Percentiles rank a stretch among this genome's conserved stretches.
Evolutionary conservation across 2,329 filamentous ascomycete genomes (phyloP).

Genomic region (Pestalotiopsis sp.): DNA sequence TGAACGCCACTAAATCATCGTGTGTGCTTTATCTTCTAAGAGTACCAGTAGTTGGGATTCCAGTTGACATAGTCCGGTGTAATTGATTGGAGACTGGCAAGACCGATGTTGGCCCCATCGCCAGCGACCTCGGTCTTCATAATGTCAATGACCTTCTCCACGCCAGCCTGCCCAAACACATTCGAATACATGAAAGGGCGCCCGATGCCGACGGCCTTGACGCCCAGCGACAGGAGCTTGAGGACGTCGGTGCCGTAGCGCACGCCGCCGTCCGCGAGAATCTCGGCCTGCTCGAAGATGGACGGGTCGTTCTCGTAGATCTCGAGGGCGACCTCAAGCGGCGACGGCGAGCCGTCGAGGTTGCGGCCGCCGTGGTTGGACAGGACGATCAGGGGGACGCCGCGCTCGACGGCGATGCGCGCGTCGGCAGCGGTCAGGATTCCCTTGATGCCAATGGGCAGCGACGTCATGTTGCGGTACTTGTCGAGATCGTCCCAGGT

Average conservation of each 20-base stretch:
- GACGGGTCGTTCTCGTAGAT: slow-evolving; percentile 28
- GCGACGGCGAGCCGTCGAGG: slow-evolving; percentile 29
- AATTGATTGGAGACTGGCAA: slow-evolving; percentile 27
- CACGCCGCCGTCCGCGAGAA: slow-evolving; percentile 35
- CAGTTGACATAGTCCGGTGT: slow-evolving; percentile 19
- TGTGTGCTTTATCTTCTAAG: neutral
- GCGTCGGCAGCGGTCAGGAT: slow-evolving; percentile 35
- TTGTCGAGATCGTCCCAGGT: slow-evolving; percentile 30
- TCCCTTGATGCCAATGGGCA: slow-evolving; percentile 34
- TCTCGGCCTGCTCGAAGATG: slow-evolving; percentile 30
- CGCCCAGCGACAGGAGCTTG: slow-evolving; percentile 35
- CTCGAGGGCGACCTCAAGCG: slow-evolving; percentile 32
- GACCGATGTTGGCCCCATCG: slow-evolving; percentile 30
- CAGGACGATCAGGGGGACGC: slow-evolving; percentile 32
- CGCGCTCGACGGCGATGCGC: slow-evolving; percentile 25
- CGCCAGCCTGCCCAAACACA: slow-evolving; percentile 45
- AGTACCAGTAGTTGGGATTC: slow-evolving; percentile 14
- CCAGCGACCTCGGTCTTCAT: slow-evolving; percentile 43
- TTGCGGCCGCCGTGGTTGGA: slow-evolving; percentile 39
- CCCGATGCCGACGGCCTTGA: slow-evolving; percentile 40
- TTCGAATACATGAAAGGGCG: slow-evolving; percentile 50
- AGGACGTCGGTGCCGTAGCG: slow-evolving; percentile 34
- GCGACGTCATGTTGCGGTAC: slow-evolving; percentile 21
- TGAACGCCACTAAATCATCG: neutral
- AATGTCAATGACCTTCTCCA: slow-evolving; percentile 41